A percentile compares a stretch with the other conserved stretches of the same genome.
Conservation (phyloP, 192 early-diverging fungal species). For the Backusella parvicylindrica region DNA sequence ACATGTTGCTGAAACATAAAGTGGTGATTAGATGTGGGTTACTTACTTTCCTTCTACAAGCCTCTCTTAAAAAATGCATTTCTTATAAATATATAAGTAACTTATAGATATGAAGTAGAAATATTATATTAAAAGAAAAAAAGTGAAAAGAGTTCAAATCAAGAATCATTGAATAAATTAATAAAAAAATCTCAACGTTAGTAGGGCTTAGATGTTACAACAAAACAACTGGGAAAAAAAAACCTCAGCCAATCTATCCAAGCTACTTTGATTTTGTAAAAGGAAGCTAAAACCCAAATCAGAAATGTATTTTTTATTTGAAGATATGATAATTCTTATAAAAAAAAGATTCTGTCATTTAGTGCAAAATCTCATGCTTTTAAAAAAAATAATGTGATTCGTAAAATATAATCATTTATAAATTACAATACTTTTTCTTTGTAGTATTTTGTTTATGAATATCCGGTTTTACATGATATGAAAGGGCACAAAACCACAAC, state of each 20-base stretch:
- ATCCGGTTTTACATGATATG: too few species aligned
- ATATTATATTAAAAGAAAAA: not conserved
- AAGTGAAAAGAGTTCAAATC: not conserved
- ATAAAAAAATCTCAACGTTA: not conserved
- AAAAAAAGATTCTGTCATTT: too few species aligned
- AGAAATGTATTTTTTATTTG: too few species aligned
- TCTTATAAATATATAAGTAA: not conserved
- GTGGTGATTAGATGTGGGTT: not conserved
- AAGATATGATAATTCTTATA: too few species aligned
- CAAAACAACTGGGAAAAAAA: not conserved
- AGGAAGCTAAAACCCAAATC: too few species aligned
- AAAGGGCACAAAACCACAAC: not conserved
- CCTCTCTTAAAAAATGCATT: not conserved
- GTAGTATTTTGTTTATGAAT: too few species aligned
- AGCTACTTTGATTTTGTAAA: too few species aligned
- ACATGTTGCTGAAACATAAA: not conserved
- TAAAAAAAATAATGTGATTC: too few species aligned
- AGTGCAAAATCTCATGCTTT: too few species aligned
- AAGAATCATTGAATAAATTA: not conserved
- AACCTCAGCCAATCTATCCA: not conserved
- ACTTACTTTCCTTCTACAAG: not conserved
- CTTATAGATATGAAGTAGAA: not conserved
- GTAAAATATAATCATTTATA: too few species aligned
- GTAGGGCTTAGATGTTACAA: not conserved
- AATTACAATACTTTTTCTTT: too few species aligned